Evolutionary conservation across 805 yeast genomes (phyloP), one percentile per base, ranked within the genome.

Genomic region (Lachancea dasiensis): DNA sequence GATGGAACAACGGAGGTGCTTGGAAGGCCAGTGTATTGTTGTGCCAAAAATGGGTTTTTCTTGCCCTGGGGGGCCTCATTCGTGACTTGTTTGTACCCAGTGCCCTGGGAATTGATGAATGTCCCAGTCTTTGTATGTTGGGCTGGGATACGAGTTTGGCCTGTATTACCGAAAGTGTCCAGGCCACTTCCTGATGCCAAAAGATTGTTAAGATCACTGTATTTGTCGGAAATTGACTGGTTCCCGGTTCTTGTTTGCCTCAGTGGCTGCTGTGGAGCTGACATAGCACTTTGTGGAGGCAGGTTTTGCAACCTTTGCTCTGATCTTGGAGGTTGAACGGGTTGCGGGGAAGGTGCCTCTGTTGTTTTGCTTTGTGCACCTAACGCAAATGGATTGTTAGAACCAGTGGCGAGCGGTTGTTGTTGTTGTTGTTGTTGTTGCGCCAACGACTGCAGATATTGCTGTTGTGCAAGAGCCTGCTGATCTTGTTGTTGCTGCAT

Each of bases 101-200:
- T 84, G 51, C 96, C 97, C 44, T 84, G 80, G 17, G 95, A 84
- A 61, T 84, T 86, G 51, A 90, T 72, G 57, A 89, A 87, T 13
- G 76, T 79, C 4, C 81, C 79, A 2, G 92, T 79, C 48, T 74
- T 76, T 1, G 97, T 90, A 58, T 84, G 90, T 55, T 90, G 97
- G 31, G 95, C 94, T 3, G 97, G 95, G 39, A 90, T 75, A 65
- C 96, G 79, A 6, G 69, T 50, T 11, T 59, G 58, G 32, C 65
- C 63, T 3, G 58, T 57, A 39, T 59, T 61, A 48, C 67, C 65
- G 60, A 85, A 92, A 0, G 97, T 89, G 64, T 89, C 98, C 40
- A 86, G 69, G 22, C 95, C 97, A 0, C 95, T 85, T 20, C 95
- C 97, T 30, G 77, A 75, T 9, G 92, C 86, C 47, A 90, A 67